phyloP scores from a whole-genome alignment of 1,284 basidiomycete genomes.

The Sanghuangporus sanghuang region DNA sequence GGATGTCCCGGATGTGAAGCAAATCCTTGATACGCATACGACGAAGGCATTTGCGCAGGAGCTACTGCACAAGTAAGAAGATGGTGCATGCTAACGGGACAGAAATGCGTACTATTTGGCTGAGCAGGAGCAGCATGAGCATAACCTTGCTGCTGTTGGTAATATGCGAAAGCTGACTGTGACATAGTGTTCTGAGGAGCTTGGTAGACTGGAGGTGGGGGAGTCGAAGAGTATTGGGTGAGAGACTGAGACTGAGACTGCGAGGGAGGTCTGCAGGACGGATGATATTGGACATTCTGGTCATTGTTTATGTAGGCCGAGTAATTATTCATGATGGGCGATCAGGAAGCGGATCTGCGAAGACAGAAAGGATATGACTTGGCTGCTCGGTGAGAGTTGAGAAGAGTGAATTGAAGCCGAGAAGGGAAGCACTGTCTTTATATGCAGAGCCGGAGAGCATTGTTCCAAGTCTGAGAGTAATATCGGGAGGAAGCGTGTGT shows the following conservation, averaged over 20 bases:
- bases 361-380: slow-evolving; percentile 1
- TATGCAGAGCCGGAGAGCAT: slow-evolving; percentile 6
- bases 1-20: not conserved
- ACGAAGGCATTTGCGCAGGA: not conserved
- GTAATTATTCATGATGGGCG: slow-evolving; percentile 15
- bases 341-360: slow-evolving; percentile 9
- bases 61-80: not conserved
- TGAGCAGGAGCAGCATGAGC: not conserved
- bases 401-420: not conserved
- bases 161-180: slow-evolving; percentile 4
- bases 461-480: not conserved
- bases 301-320: slow-evolving; percentile 4
- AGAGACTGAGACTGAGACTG: not conserved
- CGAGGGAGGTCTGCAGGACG: not conserved
- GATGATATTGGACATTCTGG: not conserved
- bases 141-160: slow-evolving; percentile 4
- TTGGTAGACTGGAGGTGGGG: not conserved
- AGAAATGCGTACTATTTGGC: slow-evolving; percentile 2
- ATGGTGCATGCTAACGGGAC: not conserved
- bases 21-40: slow-evolving; percentile 6
- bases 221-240: not conserved
- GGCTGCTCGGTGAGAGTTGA: slow-evolving; percentile 5
- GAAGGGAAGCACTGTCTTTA: slow-evolving; percentile 11
- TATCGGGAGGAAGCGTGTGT: not conserved
- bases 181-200: not conserved